A percentile compares a stretch with the other conserved stretches of the same genome.
Evolutionary conservation across 2,329 filamentous ascomycete species (phyloP).

Genomic region (Bipolaris sorokiniana): DNA sequence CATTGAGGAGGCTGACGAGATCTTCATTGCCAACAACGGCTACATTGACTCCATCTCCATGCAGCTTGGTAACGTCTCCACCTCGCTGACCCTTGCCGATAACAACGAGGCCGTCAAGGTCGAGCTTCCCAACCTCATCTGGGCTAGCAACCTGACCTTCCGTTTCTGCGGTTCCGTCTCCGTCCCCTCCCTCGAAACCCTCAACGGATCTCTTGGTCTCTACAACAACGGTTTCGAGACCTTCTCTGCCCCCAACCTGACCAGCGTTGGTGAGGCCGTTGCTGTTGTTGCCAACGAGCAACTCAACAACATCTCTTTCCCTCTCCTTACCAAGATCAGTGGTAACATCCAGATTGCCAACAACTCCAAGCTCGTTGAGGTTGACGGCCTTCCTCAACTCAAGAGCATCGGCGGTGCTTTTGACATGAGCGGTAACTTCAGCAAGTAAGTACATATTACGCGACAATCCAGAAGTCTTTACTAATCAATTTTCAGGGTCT

Average conservation of each 20-base stretch:
- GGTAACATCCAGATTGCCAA: constrained; percentile 88
- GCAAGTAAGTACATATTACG: constrained; percentile 65
- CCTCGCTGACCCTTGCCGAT: constrained; percentile 73
- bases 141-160: constrained; percentile 81
- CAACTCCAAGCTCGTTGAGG: constrained; percentile 74
- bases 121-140: constrained; percentile 77
- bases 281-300: constrained; percentile 63
- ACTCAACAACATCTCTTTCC: constrained; percentile 77
- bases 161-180: constrained; percentile 77
- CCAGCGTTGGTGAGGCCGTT: constrained; percentile 64
- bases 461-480: neutral
- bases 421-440: constrained; percentile 83
- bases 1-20: constrained; percentile 70
- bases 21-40: constrained; percentile 86
- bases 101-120: constrained; percentile 78
- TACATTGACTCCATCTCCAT: constrained; percentile 78
- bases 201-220: constrained; percentile 83
- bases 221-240: constrained; percentile 75
- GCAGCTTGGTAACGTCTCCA: constrained; percentile 76
- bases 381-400: constrained; percentile 73
- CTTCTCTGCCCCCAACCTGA: constrained; percentile 73
- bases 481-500: constrained; percentile 63
- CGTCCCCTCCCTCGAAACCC: constrained; percentile 72
- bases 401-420: constrained; percentile 76
- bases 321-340: constrained; percentile 68